Conservation (phyloP, 2,329 filamentous ascomycete species). For the Fonsecaea erecta region DNA sequence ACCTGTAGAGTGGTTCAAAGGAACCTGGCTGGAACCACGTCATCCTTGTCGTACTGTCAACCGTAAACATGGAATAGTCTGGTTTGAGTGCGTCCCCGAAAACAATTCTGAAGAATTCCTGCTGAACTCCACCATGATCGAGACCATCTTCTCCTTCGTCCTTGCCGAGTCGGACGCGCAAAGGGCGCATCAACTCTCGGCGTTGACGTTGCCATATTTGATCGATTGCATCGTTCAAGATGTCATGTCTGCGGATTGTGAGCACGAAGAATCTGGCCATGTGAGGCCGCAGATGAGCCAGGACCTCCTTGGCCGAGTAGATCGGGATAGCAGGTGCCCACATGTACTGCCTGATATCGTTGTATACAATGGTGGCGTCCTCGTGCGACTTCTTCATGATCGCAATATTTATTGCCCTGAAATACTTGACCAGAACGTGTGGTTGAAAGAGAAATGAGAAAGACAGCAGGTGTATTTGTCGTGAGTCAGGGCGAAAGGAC, state of each 20-base stretch:
- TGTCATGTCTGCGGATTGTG: slow-evolving; percentile 67
- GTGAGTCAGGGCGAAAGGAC: slow-evolving; percentile 63
- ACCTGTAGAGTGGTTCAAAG: slow-evolving; percentile 84
- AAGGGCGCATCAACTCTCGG: slow-evolving; percentile 77
- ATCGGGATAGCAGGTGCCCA: slow-evolving; percentile 48
- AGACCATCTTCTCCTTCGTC: slow-evolving; percentile 84
- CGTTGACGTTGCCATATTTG: slow-evolving; percentile 87
- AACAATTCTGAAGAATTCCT: slow-evolving; percentile 90
- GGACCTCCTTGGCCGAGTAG: slow-evolving; percentile 65
- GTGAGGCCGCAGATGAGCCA: slow-evolving; percentile 67
- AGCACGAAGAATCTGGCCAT: slow-evolving; percentile 74
- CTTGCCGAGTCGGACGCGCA: slow-evolving; percentile 86
- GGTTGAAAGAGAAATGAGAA: slow-evolving; percentile 80
- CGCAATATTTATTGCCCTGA: slow-evolving; percentile 84
- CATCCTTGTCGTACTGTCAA: slow-evolving; percentile 76
- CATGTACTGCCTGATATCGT: slow-evolving; percentile 51
- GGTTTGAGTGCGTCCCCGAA: slow-evolving; percentile 80
- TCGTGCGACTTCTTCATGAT: slow-evolving; percentile 82
- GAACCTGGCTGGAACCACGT: slow-evolving; percentile 87
- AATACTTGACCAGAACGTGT: slow-evolving; percentile 76
- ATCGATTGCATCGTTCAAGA: slow-evolving; percentile 77
- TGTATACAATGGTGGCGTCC: slow-evolving; percentile 59
- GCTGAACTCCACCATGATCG: slow-evolving; percentile 92
- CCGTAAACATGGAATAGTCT: slow-evolving; percentile 75
- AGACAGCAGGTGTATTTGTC: slow-evolving; percentile 74